Evolutionary conservation across 2,329 filamentous ascomycete species (phyloP), one percentile per base, ranked within the genome.

Genomic region (Exophiala sp.): DNA sequence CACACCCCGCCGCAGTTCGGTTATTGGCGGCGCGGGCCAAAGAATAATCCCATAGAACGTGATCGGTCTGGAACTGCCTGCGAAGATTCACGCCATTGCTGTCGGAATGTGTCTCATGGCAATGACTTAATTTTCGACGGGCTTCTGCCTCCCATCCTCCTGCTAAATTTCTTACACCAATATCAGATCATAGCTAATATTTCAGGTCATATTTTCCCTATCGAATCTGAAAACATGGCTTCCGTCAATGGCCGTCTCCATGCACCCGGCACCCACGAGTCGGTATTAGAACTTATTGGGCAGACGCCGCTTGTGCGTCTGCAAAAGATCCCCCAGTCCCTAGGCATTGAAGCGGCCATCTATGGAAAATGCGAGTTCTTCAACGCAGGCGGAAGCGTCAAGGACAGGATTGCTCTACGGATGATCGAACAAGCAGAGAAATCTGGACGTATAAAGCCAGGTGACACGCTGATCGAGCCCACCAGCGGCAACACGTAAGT

Each of bases 361-460:
- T 95, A 91, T 68, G 90, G 84, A 56, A 96, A 96, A 71, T 79
- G 90, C 51, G 90, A 96, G 71, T 82, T 89, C 52, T 95, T 95
- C 78, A 95, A 94, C 72, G 88, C 90, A 10, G 90, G 90, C 50
- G 90, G 90, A 58, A 93, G 86, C 65, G 86, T 95, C 65, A 96
- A 96, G 71, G 90, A 96, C 71, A 80, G 90, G 54, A 98, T 98
- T 66, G 93, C 93, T 18, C 73, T 96, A 66, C 86, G 93, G 64
- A 98, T 98, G 93, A 86, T 98, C 55, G 90, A 97, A 71, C 86
- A 91, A 68, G 93, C 93, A 11, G 93, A 98, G 77, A 82, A 81
- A 65, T 84, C 80, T 45, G 93, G 93, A 39, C 83, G 91, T 58
- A 96, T 98, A 72, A 96, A 93, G 78, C 93, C 93, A 22, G 93